A percentile compares a stretch with the other conserved stretches of the same genome.
phyloP scores from a whole-genome alignment of 768 basidiomycete species.

The Termitomyces bulborhizus region DNA sequence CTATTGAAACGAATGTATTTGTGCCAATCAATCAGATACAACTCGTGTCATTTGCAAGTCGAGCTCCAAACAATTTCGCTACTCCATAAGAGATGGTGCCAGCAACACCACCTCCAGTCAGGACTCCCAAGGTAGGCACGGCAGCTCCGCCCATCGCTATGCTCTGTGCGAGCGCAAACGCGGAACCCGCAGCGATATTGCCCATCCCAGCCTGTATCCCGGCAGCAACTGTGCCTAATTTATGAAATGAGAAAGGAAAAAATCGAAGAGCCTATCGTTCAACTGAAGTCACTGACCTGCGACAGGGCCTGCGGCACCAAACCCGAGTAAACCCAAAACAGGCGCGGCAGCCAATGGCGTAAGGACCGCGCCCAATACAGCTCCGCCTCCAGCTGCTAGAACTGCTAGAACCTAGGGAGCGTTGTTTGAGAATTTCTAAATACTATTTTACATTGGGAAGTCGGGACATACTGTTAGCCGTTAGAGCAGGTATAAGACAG shows the following conservation, averaged over 20 bases:
- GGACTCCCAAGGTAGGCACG: constrained; percentile 1
- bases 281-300: background rate
- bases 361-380: background rate
- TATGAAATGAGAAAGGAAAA: background rate
- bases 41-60: background rate
- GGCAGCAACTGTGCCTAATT: constrained; percentile 1
- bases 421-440: background rate
- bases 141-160: constrained; percentile 13
- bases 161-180: constrained; percentile 12
- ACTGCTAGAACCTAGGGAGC: background rate
- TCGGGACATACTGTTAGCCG: background rate
- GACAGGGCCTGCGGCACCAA: background rate
- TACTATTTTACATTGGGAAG: no score
- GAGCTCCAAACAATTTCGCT: background rate
- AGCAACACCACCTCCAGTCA: background rate
- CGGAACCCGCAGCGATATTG: constrained; percentile 1
- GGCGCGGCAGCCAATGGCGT: background rate
- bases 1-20: background rate
- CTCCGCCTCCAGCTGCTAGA: background rate
- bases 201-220: constrained; percentile 2
- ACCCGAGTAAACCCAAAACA: background rate
- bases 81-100: background rate
- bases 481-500: background rate
- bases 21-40: background rate
- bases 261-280: background rate